Percentiles rank a stretch among this genome's conserved stretches.
Evolutionary conservation across 2,329 filamentous ascomycete species (phyloP).

Genomic region (Neurospora sp.): DNA sequence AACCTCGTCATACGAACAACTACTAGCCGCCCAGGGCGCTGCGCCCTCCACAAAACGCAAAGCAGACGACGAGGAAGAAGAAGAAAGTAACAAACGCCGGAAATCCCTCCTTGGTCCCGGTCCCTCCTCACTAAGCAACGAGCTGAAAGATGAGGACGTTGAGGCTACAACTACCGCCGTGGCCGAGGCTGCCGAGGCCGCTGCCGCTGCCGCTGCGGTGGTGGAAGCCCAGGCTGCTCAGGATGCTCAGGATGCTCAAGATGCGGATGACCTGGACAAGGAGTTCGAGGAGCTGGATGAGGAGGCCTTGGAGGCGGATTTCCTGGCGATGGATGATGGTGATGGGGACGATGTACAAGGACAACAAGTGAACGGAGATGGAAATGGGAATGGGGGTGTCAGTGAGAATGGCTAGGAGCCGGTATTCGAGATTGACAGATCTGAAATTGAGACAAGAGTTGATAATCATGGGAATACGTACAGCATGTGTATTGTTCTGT

Average conservation of each 20-base stretch:
- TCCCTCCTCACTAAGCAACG: not conserved
- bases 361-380: not conserved
- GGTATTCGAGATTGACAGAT: not conserved
- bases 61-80: slow-evolving; percentile 8
- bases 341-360: slow-evolving; percentile 20
- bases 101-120: not conserved
- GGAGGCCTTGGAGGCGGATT: slow-evolving; percentile 51
- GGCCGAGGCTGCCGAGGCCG: not conserved
- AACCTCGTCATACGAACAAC: not conserved
- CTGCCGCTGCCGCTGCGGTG: slow-evolving; percentile 14
- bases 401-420: slow-evolving; percentile 3
- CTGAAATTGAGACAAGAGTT: not conserved
- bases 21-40: not conserved
- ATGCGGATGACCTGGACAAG: slow-evolving; percentile 13
- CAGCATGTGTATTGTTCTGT: not conserved
- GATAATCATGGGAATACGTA: not conserved
- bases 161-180: not conserved
- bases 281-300: slow-evolving; percentile 34
- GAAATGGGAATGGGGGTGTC: slow-evolving; percentile 1
- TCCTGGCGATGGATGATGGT: slow-evolving; percentile 49
- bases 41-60: not conserved
- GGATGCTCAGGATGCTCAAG: slow-evolving; percentile 47
- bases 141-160: not conserved
- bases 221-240: slow-evolving; percentile 30
- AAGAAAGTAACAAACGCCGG: slow-evolving; percentile 8